Percentiles rank a stretch among this genome's conserved stretches.
phyloP scores from a whole-genome alignment of 73 alveolate species.

The Tetrahymena malaccensis region DNA sequence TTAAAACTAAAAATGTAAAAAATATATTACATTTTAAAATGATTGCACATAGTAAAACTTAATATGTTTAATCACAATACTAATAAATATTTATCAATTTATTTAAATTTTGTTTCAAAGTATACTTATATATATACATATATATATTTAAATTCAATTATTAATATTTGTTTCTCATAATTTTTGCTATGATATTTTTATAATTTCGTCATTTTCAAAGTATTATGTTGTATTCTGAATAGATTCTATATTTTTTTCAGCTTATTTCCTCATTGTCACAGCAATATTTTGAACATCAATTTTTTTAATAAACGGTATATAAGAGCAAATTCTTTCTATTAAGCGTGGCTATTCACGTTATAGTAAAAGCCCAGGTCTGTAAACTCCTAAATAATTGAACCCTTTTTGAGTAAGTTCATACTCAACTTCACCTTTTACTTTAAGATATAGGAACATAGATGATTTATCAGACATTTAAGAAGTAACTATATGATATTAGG shows the following conservation, averaged over 20 bases:
- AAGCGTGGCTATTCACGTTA: not conserved
- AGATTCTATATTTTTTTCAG: not conserved
- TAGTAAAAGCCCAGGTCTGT: not conserved
- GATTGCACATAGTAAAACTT: no score
- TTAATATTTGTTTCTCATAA: no score
- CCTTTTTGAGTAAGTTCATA: not conserved
- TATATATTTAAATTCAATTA: no score
- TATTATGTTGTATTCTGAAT: not conserved
- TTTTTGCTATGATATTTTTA: not conserved
- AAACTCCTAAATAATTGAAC: not conserved
- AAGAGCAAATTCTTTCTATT: not conserved
- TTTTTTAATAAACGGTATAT: not conserved
- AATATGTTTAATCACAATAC: no score
- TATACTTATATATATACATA: no score
- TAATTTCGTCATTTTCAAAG: not conserved
- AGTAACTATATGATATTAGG: not conserved
- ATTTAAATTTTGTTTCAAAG: no score
- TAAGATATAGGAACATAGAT: not conserved
- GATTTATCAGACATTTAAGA: not conserved
- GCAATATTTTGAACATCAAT: not conserved
- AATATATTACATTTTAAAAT: no score
- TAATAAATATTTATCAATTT: not conserved
- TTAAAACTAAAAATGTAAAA: no score
- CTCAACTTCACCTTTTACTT: not conserved
- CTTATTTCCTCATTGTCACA: not conserved